These are phyloP conservation scores for Ascoidea rubescens DNA, from an alignment of 805 yeast genomes.

Conservation along the genomic window DNA sequence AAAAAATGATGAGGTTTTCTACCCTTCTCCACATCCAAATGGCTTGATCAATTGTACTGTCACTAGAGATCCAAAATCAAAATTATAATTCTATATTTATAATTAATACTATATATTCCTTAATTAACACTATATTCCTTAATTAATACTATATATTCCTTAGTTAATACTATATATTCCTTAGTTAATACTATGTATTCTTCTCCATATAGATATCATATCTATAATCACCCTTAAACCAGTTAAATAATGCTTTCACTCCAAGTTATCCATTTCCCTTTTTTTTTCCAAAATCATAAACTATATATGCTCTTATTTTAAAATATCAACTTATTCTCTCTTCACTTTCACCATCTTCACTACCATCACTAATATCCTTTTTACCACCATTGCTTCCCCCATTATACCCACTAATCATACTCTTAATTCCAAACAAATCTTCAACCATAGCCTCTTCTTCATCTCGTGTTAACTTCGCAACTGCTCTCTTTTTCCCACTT, in stretches of 20 bases:
- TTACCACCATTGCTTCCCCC: background rate
- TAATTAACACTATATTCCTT: background rate
- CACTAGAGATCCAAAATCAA: conserved; percentile 49
- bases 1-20: conserved; percentile 69
- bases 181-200: background rate
- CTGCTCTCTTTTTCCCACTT: too few relatives aligned
- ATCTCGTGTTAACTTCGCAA: too few relatives aligned
- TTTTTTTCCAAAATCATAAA: background rate
- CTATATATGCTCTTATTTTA: background rate
- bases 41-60: conserved; percentile 85
- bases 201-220: background rate
- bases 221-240: too few relatives aligned
- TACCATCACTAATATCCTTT: background rate
- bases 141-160: background rate
- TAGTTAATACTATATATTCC: background rate
- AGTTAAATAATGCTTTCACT: too few relatives aligned
- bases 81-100: conserved; percentile 22
- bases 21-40: conserved; percentile 87
- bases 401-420: too few relatives aligned
- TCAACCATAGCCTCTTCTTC: too few relatives aligned
- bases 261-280: background rate
- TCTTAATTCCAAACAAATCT: too few relatives aligned
- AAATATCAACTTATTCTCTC: background rate
- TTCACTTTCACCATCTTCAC: background rate
- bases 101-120: too few relatives aligned